These are phyloP conservation scores for Jackrogersella minutella DNA, from an alignment of 495 filamentous ascomycete genomes.

Conservation along the genomic window DNA sequence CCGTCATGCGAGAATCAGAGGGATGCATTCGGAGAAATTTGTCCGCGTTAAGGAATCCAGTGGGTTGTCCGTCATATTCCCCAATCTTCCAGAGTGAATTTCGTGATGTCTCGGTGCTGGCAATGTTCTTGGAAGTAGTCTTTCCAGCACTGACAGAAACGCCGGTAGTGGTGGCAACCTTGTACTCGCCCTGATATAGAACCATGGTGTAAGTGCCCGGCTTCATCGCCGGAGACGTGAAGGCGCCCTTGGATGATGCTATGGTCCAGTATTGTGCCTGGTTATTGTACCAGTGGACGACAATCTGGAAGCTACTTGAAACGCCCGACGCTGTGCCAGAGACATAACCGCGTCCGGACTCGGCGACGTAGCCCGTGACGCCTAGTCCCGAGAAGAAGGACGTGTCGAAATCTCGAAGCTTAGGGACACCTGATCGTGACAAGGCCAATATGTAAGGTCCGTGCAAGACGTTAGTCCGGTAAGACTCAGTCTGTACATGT, in stretches of 20 bases:
- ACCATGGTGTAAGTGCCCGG: constrained; percentile 72
- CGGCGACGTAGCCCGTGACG: constrained; percentile 65
- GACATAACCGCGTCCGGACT: constrained; percentile 63
- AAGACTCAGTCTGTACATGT: constrained; percentile 69
- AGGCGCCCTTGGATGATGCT: constrained; percentile 59
- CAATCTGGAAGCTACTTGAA: constrained; percentile 58
- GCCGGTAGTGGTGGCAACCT: constrained; percentile 57
- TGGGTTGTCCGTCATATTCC: constrained; percentile 69
- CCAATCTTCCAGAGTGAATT: constrained; percentile 70
- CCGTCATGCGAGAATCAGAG: constrained; percentile 66
- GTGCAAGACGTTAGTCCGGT: constrained; percentile 69
- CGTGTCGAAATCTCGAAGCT: constrained; percentile 57
- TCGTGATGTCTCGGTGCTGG: constrained; percentile 55
- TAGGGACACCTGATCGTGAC: constrained; percentile 64
- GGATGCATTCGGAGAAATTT: constrained; percentile 74
- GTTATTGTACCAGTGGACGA: constrained; percentile 72
- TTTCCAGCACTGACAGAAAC: constrained; percentile 64
- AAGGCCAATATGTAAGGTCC: constrained; percentile 71
- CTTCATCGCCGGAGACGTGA: constrained; percentile 72
- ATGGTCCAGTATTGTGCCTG: constrained; percentile 71
- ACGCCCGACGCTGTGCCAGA: constrained; percentile 63
- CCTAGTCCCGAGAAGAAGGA: constrained; percentile 67
- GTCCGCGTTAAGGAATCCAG: constrained; percentile 70
- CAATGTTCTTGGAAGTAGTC: constrained; percentile 62
- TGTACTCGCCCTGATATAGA: constrained; percentile 70